Evolutionary conservation across 129 eudicot genomes (phyloP).

Genomic region (Ambrosia trifida): DNA sequence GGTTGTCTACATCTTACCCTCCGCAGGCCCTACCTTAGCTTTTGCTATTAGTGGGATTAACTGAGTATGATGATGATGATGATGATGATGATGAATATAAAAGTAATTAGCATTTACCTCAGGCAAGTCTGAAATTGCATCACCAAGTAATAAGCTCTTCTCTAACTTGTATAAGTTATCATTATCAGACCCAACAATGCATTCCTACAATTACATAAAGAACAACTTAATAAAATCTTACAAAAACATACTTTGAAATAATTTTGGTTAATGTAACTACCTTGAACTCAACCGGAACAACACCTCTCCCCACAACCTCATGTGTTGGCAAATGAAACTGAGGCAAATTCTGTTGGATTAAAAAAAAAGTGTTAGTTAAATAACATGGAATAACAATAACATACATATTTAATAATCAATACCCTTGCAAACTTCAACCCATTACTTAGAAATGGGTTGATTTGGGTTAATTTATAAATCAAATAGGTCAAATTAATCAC

Average conservation of each 20-base stretch:
- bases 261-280: constrained; percentile 22
- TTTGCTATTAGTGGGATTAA: too few relatives aligned
- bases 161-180: constrained; percentile 34
- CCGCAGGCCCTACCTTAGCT: too few relatives aligned
- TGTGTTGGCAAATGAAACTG: constrained; percentile 76
- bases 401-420: neutral
- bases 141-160: constrained; percentile 50
- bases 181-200: constrained; percentile 47
- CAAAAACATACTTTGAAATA: neutral
- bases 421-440: neutral
- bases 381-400: neutral
- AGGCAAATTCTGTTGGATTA: constrained; percentile 55
- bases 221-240: neutral
- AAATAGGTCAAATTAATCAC: neutral
- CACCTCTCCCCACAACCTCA: constrained; percentile 51
- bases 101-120: constrained; percentile 33
- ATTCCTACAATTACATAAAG: constrained; percentile 44
- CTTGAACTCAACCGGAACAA: constrained; percentile 53
- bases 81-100: too few relatives aligned
- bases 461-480: neutral
- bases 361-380: neutral
- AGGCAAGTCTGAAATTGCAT: constrained; percentile 74
- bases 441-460: neutral
- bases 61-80: too few relatives aligned
- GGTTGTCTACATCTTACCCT: too few relatives aligned